A percentile compares a stretch with the other conserved stretches of the same genome.
Conservation (phyloP, 306 rosid species). For the Quercus gilva region DNA sequence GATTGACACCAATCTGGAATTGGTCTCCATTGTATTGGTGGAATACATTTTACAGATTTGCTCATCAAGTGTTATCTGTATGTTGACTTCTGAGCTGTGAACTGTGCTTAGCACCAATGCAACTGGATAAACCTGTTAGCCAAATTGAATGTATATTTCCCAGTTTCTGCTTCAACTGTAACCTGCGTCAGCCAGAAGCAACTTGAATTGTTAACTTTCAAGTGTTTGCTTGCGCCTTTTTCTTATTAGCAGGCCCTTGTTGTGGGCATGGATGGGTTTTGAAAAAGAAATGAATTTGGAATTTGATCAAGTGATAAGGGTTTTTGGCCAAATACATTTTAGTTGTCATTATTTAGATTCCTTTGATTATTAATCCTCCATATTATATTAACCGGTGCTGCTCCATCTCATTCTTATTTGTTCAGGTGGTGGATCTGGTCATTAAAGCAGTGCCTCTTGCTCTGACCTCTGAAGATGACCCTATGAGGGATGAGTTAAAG, state of each 20-base stretch:
- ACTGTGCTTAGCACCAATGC: not conserved
- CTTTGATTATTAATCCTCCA: not conserved
- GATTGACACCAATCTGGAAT: not conserved
- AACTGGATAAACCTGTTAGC: not conserved
- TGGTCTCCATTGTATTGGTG: not conserved
- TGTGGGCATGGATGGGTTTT: conserved; percentile 1
- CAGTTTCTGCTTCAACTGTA: not conserved
- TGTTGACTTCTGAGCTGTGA: not conserved
- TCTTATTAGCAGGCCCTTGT: not conserved
- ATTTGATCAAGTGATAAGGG: not conserved
- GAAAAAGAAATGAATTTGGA: not conserved
- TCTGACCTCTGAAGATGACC: conserved; percentile 58
- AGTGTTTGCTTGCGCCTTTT: not conserved
- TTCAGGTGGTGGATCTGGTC: conserved; percentile 78
- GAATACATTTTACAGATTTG: not conserved
- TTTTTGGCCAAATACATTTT: conserved; percentile 1
- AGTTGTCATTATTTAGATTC: conserved; percentile 1
- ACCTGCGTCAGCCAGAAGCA: not conserved
- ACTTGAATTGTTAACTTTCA: not conserved
- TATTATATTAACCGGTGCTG: conserved; percentile 5
- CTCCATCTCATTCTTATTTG: conserved; percentile 5
- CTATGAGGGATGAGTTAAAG: conserved; percentile 58
- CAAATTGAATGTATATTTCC: not conserved
- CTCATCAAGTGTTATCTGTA: not conserved
- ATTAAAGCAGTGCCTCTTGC: conserved; percentile 76